These are phyloP conservation scores for Tilletia walkeri DNA, from an alignment of 1,284 basidiomycete genomes.

Conservation along the genomic window DNA sequence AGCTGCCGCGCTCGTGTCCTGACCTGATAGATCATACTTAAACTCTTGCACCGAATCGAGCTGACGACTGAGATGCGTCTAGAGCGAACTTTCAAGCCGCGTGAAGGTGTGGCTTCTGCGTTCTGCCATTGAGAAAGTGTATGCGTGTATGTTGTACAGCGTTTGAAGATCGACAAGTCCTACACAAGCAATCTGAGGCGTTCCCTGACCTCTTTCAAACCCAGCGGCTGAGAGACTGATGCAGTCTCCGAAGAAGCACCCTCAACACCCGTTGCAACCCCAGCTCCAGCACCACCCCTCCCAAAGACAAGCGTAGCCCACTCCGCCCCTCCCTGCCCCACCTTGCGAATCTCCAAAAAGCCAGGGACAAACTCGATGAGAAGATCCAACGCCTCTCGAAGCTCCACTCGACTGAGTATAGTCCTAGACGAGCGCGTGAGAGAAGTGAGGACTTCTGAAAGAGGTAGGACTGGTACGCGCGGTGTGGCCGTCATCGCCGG, in stretches of 20 bases:
- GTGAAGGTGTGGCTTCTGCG: too few species aligned
- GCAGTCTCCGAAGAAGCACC: too few species aligned
- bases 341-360: conserved; percentile 31
- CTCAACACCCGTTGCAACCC: background rate
- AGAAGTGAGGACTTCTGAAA: conserved; percentile 32
- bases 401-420: conserved; percentile 35
- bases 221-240: background rate
- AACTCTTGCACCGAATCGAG: too few species aligned
- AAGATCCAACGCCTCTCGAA: conserved; percentile 28
- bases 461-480: conserved; percentile 28
- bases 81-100: too few species aligned
- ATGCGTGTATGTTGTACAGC: too few species aligned
- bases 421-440: conserved; percentile 33
- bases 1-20: background rate
- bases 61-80: too few species aligned
- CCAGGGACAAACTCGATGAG: conserved; percentile 33
- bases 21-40: background rate
- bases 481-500: conserved; percentile 2
- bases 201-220: conserved; percentile 1
- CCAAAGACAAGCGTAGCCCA: conserved; percentile 9
- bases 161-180: too few species aligned
- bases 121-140: too few species aligned
- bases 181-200: background rate
- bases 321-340: conserved; percentile 14
- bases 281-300: background rate